Conservation (phyloP, 164 flowering plant species). For the Vitis labrusca region DNA sequence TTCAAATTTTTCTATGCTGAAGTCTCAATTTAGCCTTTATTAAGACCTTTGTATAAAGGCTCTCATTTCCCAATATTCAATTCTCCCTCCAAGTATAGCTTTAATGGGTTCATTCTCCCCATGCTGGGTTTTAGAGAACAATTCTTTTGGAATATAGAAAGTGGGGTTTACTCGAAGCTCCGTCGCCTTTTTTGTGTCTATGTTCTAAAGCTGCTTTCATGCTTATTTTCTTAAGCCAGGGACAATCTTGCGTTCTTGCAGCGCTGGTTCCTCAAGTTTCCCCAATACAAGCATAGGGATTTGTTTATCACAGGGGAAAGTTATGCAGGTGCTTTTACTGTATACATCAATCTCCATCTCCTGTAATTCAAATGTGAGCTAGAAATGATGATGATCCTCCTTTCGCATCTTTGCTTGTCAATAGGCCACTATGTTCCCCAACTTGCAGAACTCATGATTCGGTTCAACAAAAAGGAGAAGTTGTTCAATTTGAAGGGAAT, state of each 20-base stretch:
- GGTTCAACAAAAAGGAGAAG: slow-evolving; percentile 60
- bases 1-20: not conserved
- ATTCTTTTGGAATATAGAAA: no score
- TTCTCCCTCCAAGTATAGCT: no score
- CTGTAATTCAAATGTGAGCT: slow-evolving; percentile 10
- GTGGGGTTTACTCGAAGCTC: no score
- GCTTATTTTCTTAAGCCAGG: slow-evolving; percentile 43
- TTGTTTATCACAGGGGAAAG: slow-evolving; percentile 84
- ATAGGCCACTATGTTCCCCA: slow-evolving; percentile 92
- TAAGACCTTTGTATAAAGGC: no score
- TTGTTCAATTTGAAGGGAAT: slow-evolving; percentile 89
- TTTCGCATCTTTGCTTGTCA: not conserved
- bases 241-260: slow-evolving; percentile 73
- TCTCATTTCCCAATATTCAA: no score
- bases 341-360: not conserved
- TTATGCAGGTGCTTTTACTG: slow-evolving; percentile 63
- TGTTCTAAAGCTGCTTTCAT: slow-evolving; percentile 20
- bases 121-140: no score
- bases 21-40: slow-evolving; percentile 5
- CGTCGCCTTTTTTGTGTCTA: slow-evolving; percentile 5
- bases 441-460: slow-evolving; percentile 70
- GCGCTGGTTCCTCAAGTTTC: slow-evolving; percentile 71
- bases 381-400: no score
- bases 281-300: slow-evolving; percentile 58
- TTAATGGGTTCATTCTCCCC: no score